These are phyloP conservation scores for Lichtheimia ramosa DNA, from an alignment of 371 early-diverging fungal species.

Conservation along the genomic window DNA sequence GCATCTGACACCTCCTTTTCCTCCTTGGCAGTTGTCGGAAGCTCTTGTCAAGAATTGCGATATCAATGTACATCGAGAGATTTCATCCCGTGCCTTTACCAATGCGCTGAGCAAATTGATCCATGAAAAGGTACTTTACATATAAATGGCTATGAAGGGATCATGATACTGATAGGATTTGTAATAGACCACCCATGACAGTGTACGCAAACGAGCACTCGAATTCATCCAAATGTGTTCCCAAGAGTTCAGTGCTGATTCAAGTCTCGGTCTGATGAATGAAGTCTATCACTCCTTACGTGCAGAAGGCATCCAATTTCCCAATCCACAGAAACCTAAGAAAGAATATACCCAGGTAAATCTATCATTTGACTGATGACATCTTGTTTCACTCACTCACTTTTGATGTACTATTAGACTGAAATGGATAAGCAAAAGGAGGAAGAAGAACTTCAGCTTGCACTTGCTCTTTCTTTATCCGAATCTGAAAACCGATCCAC, in stretches of 20 bases:
- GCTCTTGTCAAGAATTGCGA: constrained; percentile 91
- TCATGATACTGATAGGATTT: background rate
- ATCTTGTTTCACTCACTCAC: too few species aligned
- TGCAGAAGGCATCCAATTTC: constrained; percentile 70
- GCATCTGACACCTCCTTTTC: background rate
- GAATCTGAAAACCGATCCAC: constrained; percentile 58
- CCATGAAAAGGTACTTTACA: constrained; percentile 59
- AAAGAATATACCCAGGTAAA: constrained; percentile 66
- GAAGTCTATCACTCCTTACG: constrained; percentile 77
- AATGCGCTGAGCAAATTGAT: constrained; percentile 76
- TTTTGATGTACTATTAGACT: constrained; percentile 30
- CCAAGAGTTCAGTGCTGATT: constrained; percentile 78
- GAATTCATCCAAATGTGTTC: constrained; percentile 92
- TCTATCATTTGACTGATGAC: constrained; percentile 1
- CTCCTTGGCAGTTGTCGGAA: constrained; percentile 63
- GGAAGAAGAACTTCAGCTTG: constrained; percentile 70
- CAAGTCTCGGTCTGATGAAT: constrained; percentile 82
- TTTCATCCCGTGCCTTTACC: constrained; percentile 87
- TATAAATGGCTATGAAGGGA: background rate
- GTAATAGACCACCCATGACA: constrained; percentile 66
- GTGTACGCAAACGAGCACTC: constrained; percentile 76
- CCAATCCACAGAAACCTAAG: constrained; percentile 80
- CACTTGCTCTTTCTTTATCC: constrained; percentile 87
- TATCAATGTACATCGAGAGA: constrained; percentile 75
- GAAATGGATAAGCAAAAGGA: constrained; percentile 81